These are phyloP conservation scores for Synchytrium microbalum DNA, from an alignment of 371 early-diverging fungal genomes.

Conservation along the genomic window DNA sequence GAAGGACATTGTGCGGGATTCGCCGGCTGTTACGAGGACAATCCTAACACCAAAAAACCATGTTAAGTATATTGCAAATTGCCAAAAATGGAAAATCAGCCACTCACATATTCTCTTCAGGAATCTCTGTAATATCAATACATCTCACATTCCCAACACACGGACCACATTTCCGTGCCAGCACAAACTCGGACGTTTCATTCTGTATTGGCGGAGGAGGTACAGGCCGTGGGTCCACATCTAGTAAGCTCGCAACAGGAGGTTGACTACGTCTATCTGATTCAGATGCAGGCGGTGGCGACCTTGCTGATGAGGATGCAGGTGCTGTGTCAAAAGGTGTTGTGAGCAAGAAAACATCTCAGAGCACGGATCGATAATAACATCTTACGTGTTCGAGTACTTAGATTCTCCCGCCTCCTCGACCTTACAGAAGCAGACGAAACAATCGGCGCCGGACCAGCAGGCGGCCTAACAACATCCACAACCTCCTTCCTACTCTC, in stretches of 20 bases:
- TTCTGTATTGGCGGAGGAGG: background rate
- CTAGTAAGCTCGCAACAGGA: background rate
- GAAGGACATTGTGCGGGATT: background rate
- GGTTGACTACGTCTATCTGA: background rate
- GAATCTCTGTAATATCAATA: background rate
- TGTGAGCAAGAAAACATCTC: no score
- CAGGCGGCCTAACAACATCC: background rate
- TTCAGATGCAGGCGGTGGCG: background rate
- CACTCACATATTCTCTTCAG: background rate
- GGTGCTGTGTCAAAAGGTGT: background rate
- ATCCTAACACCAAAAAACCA: background rate
- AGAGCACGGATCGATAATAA: no score
- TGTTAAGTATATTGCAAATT: background rate
- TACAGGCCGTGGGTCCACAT: background rate
- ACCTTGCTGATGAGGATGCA: background rate
- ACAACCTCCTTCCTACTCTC: no score
- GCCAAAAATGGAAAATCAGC: background rate
- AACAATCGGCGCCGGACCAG: background rate
- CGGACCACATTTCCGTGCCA: background rate
- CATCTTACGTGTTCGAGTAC: background rate
- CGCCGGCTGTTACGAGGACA: background rate
- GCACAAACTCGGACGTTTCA: background rate
- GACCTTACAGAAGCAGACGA: background rate
- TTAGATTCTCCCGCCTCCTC: background rate
- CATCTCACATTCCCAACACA: constrained; percentile 1